Percentiles rank a stretch among this genome's conserved stretches.
Conservation (phyloP, 441 rosid species). For the Populus hybrid region DNA sequence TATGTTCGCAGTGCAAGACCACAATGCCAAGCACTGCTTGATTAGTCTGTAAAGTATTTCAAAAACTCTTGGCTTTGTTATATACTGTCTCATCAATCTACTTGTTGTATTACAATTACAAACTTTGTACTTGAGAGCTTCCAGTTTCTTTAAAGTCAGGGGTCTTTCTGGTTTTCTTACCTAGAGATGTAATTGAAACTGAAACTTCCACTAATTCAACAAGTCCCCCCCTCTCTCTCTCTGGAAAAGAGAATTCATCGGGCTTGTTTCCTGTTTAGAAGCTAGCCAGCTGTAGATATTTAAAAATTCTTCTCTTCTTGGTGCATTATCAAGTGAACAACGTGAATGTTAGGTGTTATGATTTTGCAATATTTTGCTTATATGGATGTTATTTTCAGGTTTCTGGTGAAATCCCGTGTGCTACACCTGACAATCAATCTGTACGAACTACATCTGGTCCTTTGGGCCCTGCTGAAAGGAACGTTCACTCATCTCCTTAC, state of each 20-base stretch:
- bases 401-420: slow-evolving; percentile 88
- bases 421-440: slow-evolving; percentile 80
- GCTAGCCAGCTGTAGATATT: no score
- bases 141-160: neutral
- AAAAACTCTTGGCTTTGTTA: no score
- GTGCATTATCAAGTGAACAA: neutral
- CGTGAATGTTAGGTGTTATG: neutral
- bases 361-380: slow-evolving; percentile 12
- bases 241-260: neutral
- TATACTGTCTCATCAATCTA: neutral
- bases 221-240: neutral
- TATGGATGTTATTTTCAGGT: slow-evolving; percentile 40
- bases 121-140: neutral
- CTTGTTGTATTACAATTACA: neutral
- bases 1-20: neutral
- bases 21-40: neutral
- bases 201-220: neutral
- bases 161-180: neutral
- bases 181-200: neutral
- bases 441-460: slow-evolving; percentile 99
- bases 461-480: slow-evolving; percentile 78
- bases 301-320: no score
- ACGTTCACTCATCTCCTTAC: slow-evolving; percentile 72
- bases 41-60: no score
- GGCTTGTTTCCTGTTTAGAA: neutral